Percentiles rank a stretch among this genome's conserved stretches.
phyloP scores from a whole-genome alignment of 441 rosid genomes.

The Theobroma grandiflorum region DNA sequence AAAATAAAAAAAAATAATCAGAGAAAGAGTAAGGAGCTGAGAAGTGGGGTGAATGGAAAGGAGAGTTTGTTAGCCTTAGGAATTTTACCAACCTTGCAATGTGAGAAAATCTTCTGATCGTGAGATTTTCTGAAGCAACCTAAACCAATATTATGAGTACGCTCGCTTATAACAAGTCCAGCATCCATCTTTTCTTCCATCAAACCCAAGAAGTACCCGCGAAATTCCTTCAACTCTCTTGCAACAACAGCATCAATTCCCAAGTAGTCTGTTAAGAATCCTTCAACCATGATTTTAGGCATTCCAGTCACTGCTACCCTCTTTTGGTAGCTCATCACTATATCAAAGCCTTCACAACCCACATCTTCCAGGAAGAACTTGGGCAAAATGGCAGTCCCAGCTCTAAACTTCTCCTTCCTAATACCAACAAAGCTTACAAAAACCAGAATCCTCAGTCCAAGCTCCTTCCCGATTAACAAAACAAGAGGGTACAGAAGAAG shows the following conservation, averaged over 20 bases:
- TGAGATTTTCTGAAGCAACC: constrained; percentile 26
- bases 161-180: constrained; percentile 18
- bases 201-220: constrained; percentile 56
- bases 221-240: constrained; percentile 51
- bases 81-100: constrained; percentile 49
- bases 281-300: constrained; percentile 71
- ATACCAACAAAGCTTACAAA: constrained; percentile 61
- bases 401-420: constrained; percentile 40
- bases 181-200: constrained; percentile 39
- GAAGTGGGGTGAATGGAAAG: background rate
- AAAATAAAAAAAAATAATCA: background rate
- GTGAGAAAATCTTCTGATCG: constrained; percentile 42
- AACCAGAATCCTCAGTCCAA: constrained; percentile 56
- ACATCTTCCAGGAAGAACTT: constrained; percentile 70
- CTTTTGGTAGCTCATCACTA: constrained; percentile 46
- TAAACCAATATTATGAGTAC: constrained; percentile 40
- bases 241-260: constrained; percentile 59
- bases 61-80: background rate
- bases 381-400: constrained; percentile 60
- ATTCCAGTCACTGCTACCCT: constrained; percentile 60
- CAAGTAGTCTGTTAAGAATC: constrained; percentile 61
- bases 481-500: constrained; percentile 61
- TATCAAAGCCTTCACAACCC: constrained; percentile 54
- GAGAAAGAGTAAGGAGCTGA: background rate
- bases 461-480: constrained; percentile 42